Evolutionary conservation across 2,329 filamentous ascomycete species (phyloP).

Genomic region (Shiraia bambusicola): DNA sequence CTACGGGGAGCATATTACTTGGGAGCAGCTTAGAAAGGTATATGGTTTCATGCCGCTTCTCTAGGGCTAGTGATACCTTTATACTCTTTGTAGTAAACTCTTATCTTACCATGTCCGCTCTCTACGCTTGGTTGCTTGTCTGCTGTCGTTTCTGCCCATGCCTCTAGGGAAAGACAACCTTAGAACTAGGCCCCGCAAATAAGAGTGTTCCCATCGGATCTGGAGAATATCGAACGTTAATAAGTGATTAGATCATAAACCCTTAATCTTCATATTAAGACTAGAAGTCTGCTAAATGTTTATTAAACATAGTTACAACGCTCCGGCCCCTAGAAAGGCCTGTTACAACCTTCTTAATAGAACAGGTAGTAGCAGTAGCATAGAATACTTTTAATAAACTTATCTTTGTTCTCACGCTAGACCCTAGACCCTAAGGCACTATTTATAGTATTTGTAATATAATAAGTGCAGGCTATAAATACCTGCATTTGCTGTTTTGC

Average conservation of each 20-base stretch:
- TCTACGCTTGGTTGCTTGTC: slow-evolving; percentile 15
- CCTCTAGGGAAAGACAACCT: slow-evolving; percentile 7
- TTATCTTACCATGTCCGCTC: slow-evolving; percentile 13
- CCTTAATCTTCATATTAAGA: slow-evolving; percentile 8
- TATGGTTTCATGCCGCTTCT: slow-evolving; percentile 12
- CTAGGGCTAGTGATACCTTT: slow-evolving; percentile 10
- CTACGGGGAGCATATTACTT: slow-evolving; percentile 17
- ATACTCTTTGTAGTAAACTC: slow-evolving; percentile 10
- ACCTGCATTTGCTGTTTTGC: slow-evolving; percentile 1
- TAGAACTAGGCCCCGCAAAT: slow-evolving; percentile 7
- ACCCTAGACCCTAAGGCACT: slow-evolving; percentile 6
- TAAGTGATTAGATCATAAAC: slow-evolving; percentile 9
- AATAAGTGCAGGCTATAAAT: slow-evolving; percentile 1
- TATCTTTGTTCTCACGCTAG: slow-evolving; percentile 8
- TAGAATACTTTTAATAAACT: slow-evolving; percentile 7
- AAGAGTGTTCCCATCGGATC: slow-evolving; percentile 6
- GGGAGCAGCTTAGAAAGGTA: slow-evolving; percentile 17
- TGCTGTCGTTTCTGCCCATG: slow-evolving; percentile 9
- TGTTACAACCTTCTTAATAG: slow-evolving; percentile 7
- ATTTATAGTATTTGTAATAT: slow-evolving; percentile 8
- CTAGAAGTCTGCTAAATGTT: slow-evolving; percentile 7
- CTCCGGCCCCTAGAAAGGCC: slow-evolving; percentile 7
- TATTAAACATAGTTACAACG: slow-evolving; percentile 8
- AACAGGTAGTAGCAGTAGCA: slow-evolving; percentile 5
- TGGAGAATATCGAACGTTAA: slow-evolving; percentile 8